Percentiles rank a stretch among this genome's conserved stretches.
phyloP scores from a whole-genome alignment of 2,329 filamentous ascomycete genomes.

The Sarocladium strictum region DNA sequence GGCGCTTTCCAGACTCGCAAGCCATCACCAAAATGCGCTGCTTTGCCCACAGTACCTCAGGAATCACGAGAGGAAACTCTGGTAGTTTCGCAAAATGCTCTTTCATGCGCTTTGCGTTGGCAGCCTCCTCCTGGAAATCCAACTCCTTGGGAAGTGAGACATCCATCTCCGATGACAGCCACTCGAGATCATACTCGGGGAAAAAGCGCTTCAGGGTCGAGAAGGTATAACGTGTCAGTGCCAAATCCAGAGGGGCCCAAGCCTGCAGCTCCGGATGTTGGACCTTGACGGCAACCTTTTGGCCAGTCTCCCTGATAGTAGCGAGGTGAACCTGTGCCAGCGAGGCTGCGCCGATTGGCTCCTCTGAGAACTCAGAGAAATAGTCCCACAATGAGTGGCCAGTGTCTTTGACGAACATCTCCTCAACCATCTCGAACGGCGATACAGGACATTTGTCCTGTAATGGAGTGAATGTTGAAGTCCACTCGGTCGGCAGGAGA shows the following conservation, averaged over 20 bases:
- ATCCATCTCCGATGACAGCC: constrained; percentile 92
- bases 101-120: constrained; percentile 74
- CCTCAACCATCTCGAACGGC: constrained; percentile 76
- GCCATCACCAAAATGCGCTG: constrained; percentile 93
- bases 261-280: constrained; percentile 87
- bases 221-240: constrained; percentile 84
- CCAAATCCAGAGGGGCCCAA: constrained; percentile 84
- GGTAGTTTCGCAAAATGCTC: constrained; percentile 73
- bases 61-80: constrained; percentile 78
- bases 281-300: constrained; percentile 91
- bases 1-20: constrained; percentile 76
- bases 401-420: constrained; percentile 82
- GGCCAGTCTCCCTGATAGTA: constrained; percentile 71
- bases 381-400: constrained; percentile 71
- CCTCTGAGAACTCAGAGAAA: constrained; percentile 76
- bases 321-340: constrained; percentile 92
- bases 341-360: constrained; percentile 87
- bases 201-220: constrained; percentile 87
- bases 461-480: constrained; percentile 87
- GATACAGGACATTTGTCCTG: constrained; percentile 96
- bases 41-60: constrained; percentile 83
- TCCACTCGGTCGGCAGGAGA: constrained; percentile 86
- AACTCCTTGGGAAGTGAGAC: constrained; percentile 84
- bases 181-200: constrained; percentile 95
- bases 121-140: constrained; percentile 79